phyloP scores from a whole-genome alignment of 768 basidiomycete species.

The Macrolepiota albuminosa region DNA sequence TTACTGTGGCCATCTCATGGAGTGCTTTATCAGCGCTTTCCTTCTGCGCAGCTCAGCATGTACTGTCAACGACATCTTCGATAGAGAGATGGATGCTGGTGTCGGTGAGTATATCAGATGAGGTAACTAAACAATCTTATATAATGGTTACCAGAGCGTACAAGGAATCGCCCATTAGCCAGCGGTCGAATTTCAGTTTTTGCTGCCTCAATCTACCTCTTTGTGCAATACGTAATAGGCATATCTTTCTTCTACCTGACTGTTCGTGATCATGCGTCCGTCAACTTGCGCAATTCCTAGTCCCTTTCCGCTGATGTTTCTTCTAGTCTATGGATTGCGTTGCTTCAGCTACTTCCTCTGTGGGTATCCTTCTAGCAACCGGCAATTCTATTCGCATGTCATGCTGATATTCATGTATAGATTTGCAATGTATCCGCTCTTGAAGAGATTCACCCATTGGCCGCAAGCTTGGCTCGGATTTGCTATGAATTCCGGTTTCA shows the following conservation, averaged over 20 bases:
- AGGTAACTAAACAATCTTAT: neutral
- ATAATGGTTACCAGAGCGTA: constrained; percentile 33
- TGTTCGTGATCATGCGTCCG: constrained; percentile 14
- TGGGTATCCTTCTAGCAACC: constrained; percentile 16
- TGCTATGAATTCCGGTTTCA: constrained; percentile 52
- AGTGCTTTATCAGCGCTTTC: constrained; percentile 36
- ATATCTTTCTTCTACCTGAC: constrained; percentile 30
- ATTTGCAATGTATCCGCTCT: constrained; percentile 44
- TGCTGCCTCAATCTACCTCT: constrained; percentile 34
- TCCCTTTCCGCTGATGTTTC: neutral
- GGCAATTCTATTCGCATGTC: neutral
- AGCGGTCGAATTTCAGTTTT: constrained; percentile 43
- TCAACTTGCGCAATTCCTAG: neutral
- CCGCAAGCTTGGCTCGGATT: constrained; percentile 60
- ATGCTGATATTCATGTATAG: constrained; percentile 14
- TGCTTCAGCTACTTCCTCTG: constrained; percentile 45
- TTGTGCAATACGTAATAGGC: constrained; percentile 36
- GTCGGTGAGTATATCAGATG: constrained; percentile 35
- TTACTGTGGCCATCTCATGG: constrained; percentile 27
- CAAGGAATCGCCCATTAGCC: constrained; percentile 41
- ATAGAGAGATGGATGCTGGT: constrained; percentile 46
- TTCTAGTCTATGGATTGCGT: constrained; percentile 30
- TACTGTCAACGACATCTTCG: constrained; percentile 53
- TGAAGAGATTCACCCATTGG: constrained; percentile 56
- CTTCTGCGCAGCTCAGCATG: constrained; percentile 45